Evolutionary conservation across 495 filamentous ascomycete species (phyloP).

Genomic region (Penicillium mononematosum): DNA sequence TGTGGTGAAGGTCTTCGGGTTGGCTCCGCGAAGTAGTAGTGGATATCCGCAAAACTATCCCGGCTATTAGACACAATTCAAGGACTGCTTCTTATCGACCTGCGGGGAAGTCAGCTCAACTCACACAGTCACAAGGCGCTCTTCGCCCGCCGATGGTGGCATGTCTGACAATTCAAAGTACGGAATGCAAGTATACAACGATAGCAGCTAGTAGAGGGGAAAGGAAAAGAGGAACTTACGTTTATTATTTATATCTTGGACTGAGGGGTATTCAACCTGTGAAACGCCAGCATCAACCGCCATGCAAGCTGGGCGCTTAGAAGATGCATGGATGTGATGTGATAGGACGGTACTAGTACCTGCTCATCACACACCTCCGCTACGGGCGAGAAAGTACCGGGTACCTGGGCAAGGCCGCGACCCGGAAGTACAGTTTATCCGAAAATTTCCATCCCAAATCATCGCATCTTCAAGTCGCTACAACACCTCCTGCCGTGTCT

Average conservation of each 20-base stretch:
- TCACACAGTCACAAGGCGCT: conserved; percentile 76
- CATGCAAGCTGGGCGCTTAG: conserved; percentile 27
- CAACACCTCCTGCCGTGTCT: conserved; percentile 18
- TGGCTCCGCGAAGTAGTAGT: conserved; percentile 81
- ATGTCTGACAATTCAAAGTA: conserved; percentile 44
- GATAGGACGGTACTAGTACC: conserved; percentile 18
- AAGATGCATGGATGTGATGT: conserved; percentile 19
- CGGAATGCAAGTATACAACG: neutral
- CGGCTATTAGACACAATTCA: conserved; percentile 9
- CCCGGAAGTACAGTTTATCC: conserved; percentile 39
- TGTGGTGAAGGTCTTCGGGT: conserved; percentile 56
- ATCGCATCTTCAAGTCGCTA: conserved; percentile 14
- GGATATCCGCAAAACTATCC: conserved; percentile 79
- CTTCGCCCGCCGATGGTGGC: conserved; percentile 76
- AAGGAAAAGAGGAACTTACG: conserved; percentile 9
- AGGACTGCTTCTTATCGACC: neutral
- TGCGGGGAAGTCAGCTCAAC: conserved; percentile 36
- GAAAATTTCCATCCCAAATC: conserved; percentile 43
- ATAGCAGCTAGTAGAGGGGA: conserved; percentile 1
- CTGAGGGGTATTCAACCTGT: conserved; percentile 26
- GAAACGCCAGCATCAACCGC: conserved; percentile 22
- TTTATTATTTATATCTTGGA: conserved; percentile 16
- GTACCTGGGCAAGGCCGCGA: conserved; percentile 18
- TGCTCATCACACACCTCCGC: conserved; percentile 6
- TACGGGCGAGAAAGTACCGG: conserved; percentile 12